These are phyloP conservation scores for Naganishia randhawae DNA, from an alignment of 768 basidiomycete genomes.

Conservation along the genomic window DNA sequence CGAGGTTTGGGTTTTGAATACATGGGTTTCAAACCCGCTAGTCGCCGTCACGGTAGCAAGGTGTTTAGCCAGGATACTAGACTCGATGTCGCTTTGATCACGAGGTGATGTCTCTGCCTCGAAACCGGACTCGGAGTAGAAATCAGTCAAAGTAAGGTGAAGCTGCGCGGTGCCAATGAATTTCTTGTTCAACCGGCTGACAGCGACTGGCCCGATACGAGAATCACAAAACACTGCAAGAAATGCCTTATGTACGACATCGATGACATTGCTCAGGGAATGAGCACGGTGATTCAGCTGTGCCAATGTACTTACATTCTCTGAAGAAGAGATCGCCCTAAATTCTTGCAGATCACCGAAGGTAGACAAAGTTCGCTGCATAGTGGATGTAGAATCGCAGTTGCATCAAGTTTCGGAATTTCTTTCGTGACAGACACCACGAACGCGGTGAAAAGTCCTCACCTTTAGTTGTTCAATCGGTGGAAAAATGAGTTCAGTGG, in stretches of 20 bases:
- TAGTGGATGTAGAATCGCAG: background rate
- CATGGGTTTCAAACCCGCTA: conserved; percentile 10
- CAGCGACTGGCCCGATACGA: conserved; percentile 4
- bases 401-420: background rate
- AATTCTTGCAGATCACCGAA: conserved; percentile 21
- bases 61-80: background rate
- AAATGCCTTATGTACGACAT: background rate
- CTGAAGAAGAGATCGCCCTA: background rate
- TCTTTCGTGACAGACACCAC: background rate
- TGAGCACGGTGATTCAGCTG: background rate
- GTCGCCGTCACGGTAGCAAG: conserved; percentile 4
- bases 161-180: conserved; percentile 21
- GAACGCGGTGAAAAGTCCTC: background rate
- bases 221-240: conserved; percentile 16
- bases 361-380: conserved; percentile 15
- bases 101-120: background rate
- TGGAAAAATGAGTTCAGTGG: conserved; percentile 1
- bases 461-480: conserved; percentile 16
- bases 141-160: background rate
- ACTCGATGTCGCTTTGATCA: background rate
- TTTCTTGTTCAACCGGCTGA: conserved; percentile 13
- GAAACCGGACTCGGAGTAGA: background rate
- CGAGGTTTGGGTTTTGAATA: conserved; percentile 7
- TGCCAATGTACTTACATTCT: conserved; percentile 7
- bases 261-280: background rate